Conservation (phyloP, 805 yeast species). For the Pichia pseudocactophila region DNA sequence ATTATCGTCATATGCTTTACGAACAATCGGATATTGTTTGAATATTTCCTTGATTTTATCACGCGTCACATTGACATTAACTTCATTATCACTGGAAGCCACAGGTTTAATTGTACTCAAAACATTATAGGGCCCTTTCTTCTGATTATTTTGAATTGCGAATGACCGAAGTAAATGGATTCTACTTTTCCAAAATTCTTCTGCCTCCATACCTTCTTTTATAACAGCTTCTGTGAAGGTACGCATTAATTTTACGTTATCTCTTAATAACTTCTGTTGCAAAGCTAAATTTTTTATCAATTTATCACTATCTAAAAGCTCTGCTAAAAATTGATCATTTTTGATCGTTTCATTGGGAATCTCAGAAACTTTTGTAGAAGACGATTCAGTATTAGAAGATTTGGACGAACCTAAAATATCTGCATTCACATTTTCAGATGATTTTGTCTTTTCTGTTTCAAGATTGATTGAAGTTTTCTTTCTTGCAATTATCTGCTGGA, state of each 20-base stretch:
- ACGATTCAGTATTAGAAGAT: neutral
- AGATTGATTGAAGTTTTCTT: constrained; percentile 40
- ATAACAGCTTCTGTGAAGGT: constrained; percentile 87
- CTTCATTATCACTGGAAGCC: constrained; percentile 86
- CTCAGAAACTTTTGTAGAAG: constrained; percentile 4
- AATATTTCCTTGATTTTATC: constrained; percentile 86
- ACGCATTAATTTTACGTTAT: constrained; percentile 58
- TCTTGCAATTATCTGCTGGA: constrained; percentile 62
- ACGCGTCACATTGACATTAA: constrained; percentile 84
- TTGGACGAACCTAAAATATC: neutral
- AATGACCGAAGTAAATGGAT: constrained; percentile 72
- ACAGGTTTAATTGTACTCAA: constrained; percentile 89
- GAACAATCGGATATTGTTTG: constrained; percentile 85
- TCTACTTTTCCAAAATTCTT: constrained; percentile 82
- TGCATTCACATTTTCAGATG: constrained; percentile 1
- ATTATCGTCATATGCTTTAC: constrained; percentile 78
- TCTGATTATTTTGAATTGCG: constrained; percentile 78
- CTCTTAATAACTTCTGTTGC: constrained; percentile 69
- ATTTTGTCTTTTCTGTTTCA: constrained; percentile 3
- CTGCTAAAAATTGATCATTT: constrained; percentile 24
- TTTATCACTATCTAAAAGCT: constrained; percentile 44
- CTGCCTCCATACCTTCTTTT: constrained; percentile 62
- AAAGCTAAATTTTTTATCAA: constrained; percentile 63
- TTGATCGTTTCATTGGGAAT: constrained; percentile 12
- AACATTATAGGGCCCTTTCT: constrained; percentile 89